Conservation (phyloP, 1,139 yeast species). For the Saccharomyces hybrid region DNA sequence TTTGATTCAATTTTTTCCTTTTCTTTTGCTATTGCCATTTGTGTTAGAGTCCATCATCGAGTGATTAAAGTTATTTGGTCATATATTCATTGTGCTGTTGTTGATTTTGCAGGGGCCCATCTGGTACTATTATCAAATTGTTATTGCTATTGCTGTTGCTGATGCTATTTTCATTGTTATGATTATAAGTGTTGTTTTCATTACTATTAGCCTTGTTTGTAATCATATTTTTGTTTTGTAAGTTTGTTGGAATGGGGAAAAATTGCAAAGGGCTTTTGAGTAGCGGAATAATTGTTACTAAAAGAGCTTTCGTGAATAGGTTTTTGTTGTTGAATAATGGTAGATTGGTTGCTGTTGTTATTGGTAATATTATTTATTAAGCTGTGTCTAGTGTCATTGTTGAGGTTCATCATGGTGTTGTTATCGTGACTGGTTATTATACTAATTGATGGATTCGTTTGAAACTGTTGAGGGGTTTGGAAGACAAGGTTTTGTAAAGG, state of each 20-base stretch:
- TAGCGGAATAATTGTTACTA: conserved; percentile 21
- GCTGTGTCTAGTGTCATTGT: conserved; percentile 9
- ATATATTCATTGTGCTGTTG: background rate
- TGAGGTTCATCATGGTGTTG: conserved; percentile 7
- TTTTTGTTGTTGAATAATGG: conserved; percentile 10
- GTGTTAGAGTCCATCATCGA: background rate
- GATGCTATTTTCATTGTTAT: conserved; percentile 9
- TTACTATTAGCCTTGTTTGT: background rate
- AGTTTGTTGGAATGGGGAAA: conserved; percentile 26
- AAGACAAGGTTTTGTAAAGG: conserved; percentile 30
- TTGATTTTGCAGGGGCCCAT: conserved; percentile 2
- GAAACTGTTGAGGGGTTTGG: conserved; percentile 28
- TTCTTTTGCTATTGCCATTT: conserved; percentile 1
- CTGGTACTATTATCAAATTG: background rate
- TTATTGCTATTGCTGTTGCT: conserved; percentile 19
- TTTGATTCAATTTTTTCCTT: conserved; percentile 1
- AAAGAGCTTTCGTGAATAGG: conserved; percentile 11
- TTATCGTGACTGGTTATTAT: conserved; percentile 8
- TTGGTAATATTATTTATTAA: conserved; percentile 8
- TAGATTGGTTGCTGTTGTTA: background rate
- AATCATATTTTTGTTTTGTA: conserved; percentile 11
- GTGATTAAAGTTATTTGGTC: background rate
- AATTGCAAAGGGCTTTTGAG: conserved; percentile 32
- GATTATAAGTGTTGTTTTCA: conserved; percentile 5
- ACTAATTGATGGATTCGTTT: conserved; percentile 5